A percentile compares a stretch with the other conserved stretches of the same genome.
Conservation (phyloP, 768 basidiomycete genomes). For the Phlebiopsis gigantea region DNA sequence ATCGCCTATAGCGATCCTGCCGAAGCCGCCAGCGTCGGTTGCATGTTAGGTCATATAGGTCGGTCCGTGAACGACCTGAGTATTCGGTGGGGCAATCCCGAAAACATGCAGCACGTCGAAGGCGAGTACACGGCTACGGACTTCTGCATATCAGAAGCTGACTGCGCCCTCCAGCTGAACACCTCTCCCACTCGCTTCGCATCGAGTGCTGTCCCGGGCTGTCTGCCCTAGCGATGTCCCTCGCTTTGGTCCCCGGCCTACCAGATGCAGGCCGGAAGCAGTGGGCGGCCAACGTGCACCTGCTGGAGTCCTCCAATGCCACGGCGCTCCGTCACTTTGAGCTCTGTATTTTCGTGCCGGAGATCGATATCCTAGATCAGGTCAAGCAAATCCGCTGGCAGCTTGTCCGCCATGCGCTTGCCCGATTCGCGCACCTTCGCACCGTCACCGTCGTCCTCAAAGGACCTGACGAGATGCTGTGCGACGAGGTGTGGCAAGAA, state of each 20-base stretch:
- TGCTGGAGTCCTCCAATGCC: neutral
- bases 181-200: neutral
- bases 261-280: neutral
- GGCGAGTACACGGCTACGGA: no score
- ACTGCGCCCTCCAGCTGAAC: neutral
- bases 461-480: neutral
- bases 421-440: neutral
- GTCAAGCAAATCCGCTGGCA: neutral
- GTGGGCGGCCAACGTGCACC: neutral
- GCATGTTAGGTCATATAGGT: no score
- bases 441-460: neutral
- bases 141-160: neutral
- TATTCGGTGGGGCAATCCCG: no score
- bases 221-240: no score
- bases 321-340: neutral
- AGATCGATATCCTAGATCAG: neutral
- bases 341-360: neutral
- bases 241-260: neutral
- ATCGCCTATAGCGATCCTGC: no score
- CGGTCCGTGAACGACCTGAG: no score
- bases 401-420: neutral
- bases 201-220: no score
- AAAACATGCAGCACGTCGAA: no score
- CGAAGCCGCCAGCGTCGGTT: no score
- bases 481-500: neutral